A percentile compares a stretch with the other conserved stretches of the same genome.
phyloP scores from a whole-genome alignment of 805 yeast species.

The Lachancea kluyveri region DNA sequence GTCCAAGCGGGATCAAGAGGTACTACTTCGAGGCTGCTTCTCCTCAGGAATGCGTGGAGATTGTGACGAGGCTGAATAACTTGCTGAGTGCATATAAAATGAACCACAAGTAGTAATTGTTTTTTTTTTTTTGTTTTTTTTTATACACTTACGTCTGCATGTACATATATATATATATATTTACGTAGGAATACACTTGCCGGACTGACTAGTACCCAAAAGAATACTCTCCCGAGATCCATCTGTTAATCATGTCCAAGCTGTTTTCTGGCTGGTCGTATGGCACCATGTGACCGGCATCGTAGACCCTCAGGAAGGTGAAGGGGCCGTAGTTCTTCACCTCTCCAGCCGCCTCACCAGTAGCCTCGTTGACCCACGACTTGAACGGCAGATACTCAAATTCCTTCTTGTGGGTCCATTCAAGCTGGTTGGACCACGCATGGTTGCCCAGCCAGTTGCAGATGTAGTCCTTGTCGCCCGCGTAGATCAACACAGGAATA shows the following conservation, averaged over 20 bases:
- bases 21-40: conserved; percentile 79
- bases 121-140: too few relatives aligned
- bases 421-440: conserved; percentile 69
- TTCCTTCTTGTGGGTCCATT: conserved; percentile 52
- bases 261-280: conserved; percentile 76
- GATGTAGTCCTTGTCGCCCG: conserved; percentile 92
- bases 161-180: too few relatives aligned
- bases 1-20: conserved; percentile 64
- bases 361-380: conserved; percentile 35
- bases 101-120: conserved; percentile 31
- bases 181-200: too few relatives aligned
- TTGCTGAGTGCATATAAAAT: conserved; percentile 50
- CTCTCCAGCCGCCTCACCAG: conserved; percentile 53
- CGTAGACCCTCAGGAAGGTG: conserved; percentile 69
- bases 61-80: conserved; percentile 61
- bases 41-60: conserved; percentile 58
- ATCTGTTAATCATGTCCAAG: conserved; percentile 62
- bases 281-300: conserved; percentile 93
- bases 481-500: conserved; percentile 78
- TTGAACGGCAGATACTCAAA: conserved; percentile 38
- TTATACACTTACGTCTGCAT: too few relatives aligned
- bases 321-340: conserved; percentile 65
- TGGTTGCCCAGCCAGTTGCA: conserved; percentile 91
- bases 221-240: conserved; percentile 50
- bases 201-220: conserved; percentile 5